These are phyloP conservation scores for Leptographium procerum DNA, from an alignment of 2,329 filamentous ascomycete species.

Conservation along the genomic window DNA sequence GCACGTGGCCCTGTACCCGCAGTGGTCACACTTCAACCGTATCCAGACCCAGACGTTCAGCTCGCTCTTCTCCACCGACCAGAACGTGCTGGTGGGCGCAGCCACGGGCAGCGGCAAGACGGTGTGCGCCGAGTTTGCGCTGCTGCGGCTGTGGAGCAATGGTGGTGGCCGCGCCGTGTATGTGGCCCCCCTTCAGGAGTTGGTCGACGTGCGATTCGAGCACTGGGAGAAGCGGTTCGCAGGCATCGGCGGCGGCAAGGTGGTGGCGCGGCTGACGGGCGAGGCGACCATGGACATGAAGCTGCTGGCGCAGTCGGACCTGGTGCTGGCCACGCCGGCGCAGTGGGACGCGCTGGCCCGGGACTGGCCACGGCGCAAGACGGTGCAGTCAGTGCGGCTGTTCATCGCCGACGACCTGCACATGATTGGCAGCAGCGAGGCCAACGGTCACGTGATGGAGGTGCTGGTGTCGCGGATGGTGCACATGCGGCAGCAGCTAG, in stretches of 20 bases:
- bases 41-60: constrained; percentile 97
- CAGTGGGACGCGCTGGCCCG: constrained; percentile 96
- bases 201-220: constrained; percentile 68
- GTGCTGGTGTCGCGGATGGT: constrained; percentile 97
- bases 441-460: constrained; percentile 83
- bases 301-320: constrained; percentile 73
- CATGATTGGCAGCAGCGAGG: constrained; percentile 82
- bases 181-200: constrained; percentile 86
- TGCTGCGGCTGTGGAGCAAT: constrained; percentile 70
- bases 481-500: constrained; percentile 81
- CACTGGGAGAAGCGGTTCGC: constrained; percentile 77
- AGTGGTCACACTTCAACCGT: constrained; percentile 87
- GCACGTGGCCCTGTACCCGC: constrained; percentile 68
- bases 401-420: constrained; percentile 95
- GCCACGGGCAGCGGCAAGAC: constrained; percentile 94
- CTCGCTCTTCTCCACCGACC: constrained; percentile 77
- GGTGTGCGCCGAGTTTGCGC: constrained; percentile 86
- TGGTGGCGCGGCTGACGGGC: constrained; percentile 84
- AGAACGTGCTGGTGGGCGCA: constrained; percentile 89
- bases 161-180: constrained; percentile 56
- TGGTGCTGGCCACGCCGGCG: constrained; percentile 81
- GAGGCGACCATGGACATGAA: constrained; percentile 87
- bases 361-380: constrained; percentile 94
- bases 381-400: constrained; percentile 78
- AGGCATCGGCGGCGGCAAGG: constrained; percentile 67